A percentile compares a stretch with the other conserved stretches of the same genome.
phyloP scores from a whole-genome alignment of 768 basidiomycete genomes.

The Pholiota conissans region DNA sequence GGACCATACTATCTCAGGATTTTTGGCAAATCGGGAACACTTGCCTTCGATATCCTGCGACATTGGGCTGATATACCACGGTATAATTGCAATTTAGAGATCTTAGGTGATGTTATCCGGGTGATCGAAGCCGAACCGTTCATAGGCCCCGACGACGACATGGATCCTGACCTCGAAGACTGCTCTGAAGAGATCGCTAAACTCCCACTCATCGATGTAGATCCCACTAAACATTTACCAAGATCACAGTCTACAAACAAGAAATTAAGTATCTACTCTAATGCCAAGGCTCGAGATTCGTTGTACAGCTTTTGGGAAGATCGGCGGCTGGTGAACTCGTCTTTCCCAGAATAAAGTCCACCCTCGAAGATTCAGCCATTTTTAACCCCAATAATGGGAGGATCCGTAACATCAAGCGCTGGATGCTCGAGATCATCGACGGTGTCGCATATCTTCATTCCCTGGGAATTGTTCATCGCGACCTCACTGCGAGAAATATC shows the following conservation, averaged over 20 bases:
- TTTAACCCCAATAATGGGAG: neutral
- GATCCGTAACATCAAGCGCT: neutral
- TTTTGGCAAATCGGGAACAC: too few relatives aligned
- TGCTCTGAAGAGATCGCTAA: neutral
- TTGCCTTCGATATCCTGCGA: neutral
- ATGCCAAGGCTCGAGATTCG: neutral
- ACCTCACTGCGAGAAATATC: neutral
- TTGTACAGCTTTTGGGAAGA: neutral
- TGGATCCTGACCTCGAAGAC: neutral
- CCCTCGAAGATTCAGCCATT: neutral
- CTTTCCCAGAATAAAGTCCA: neutral
- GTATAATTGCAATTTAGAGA: neutral
- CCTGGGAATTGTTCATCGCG: neutral
- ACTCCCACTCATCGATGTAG: neutral
- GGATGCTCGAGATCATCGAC: neutral
- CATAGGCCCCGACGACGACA: neutral
- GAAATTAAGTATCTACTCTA: neutral
- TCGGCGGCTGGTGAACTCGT: neutral
- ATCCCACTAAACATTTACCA: neutral
- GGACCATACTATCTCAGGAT: too few relatives aligned
- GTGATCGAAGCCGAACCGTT: neutral
- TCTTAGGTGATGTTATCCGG: neutral
- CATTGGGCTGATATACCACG: neutral
- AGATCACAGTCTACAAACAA: neutral
- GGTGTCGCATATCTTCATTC: neutral